Base-by-base conservation (phyloP, 192 early-diverging fungal species). In the Pilobolus umbonatus region DNA sequence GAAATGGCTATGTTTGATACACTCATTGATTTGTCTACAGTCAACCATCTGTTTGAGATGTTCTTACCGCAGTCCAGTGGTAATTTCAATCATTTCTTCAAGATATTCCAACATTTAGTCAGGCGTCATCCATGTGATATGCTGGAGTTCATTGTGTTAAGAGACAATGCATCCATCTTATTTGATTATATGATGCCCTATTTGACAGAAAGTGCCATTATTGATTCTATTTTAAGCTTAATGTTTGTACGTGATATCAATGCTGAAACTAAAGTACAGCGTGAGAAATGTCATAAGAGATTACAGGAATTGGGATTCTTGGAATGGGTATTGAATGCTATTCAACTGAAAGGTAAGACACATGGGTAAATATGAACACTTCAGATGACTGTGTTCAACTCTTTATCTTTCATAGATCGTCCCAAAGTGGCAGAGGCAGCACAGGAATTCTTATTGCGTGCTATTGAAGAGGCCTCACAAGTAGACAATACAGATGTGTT, bases 31-130 rank as follows among this genome's bases (percentile, higher is more conserved):
- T 44, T 35, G 11, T 54, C 17, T 44, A 12, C 35, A 69, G 60
- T 58, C 2, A 32, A 38, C 1, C 34, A 44, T 10, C 40, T 69
- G 19, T 64, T 64, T 14, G 50, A 69, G 5, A 29, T 53, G 19
- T 62, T 69, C 30, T 46, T 64, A 21, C 61, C 68, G 0, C 42
- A 42, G 12, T 63, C 68, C 2, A 42, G 64, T 38, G 68, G 55
- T 17, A 69, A 69, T 47, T 44, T 69, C 17, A 44, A 69, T 52
- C 68, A 69, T 28, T 69, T 69, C 35, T 34, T 24, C 34, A 69
- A 69, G 30, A 64, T 64, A 25, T 62, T 69, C 32, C 45, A 57
- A 44, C 57, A 62, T 44, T 55, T 69, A 6, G 28, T 57, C 24
- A 62, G 62, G 29, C 50, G 68, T 28, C 55, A 69, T 45, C 61